Evolutionary conservation across 2,329 filamentous ascomycete genomes (phyloP).

Genomic region (Chrysoporthe austroafricana): DNA sequence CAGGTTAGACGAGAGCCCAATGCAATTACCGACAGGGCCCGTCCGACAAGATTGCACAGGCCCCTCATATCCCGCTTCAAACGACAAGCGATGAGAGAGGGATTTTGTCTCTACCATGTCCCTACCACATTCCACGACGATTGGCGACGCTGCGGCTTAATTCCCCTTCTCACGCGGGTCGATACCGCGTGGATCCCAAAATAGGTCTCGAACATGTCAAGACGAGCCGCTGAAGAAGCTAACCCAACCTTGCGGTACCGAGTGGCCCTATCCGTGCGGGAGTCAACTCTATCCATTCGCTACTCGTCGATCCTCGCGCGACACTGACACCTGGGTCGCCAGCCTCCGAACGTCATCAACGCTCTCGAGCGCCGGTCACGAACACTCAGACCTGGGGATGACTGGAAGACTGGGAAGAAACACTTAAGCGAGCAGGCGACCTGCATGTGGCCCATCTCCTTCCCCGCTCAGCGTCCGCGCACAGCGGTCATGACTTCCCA

Average conservation of each 20-base stretch:
- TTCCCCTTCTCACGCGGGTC: neutral
- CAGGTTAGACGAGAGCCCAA: neutral
- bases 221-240: neutral
- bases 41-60: conserved; percentile 7
- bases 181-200: neutral
- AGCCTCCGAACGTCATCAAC: neutral
- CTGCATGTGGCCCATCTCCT: neutral
- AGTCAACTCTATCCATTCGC: neutral
- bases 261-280: neutral
- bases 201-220: neutral
- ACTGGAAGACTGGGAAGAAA: neutral
- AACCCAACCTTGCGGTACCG: conserved; percentile 1
- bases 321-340: neutral
- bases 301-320: too few species aligned
- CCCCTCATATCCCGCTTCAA: neutral
- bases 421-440: neutral
- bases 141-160: neutral
- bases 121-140: neutral
- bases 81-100: neutral
- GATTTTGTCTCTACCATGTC: neutral
- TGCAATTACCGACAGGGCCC: conserved; percentile 12
- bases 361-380: neutral
- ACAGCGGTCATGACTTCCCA: neutral
- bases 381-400: neutral
- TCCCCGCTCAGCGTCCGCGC: neutral